Base-by-base conservation (phyloP, 2,329 filamentous ascomycete species). In the Pseudopyrenochaeta lycopersici region DNA sequence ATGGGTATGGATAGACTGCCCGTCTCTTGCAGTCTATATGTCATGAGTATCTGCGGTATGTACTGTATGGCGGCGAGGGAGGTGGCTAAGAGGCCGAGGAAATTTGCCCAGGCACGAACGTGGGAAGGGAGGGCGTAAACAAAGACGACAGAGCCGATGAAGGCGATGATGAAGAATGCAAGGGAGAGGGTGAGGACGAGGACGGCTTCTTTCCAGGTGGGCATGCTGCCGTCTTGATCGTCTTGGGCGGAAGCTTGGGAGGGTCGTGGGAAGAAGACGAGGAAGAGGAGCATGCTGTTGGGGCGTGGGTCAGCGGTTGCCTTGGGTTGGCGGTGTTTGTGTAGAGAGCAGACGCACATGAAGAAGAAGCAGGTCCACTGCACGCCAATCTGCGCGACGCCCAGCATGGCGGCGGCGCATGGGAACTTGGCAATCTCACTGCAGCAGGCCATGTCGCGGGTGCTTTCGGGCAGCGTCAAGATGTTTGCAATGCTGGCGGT, bases 1-100 rank as follows among this genome's bases (percentile, higher is more conserved):
- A 97, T 98, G 4, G 92, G 89, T 51, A 99, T 95, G 69, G 92
- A 97, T 66, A 99, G 79, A 73, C 92, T 97, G 49, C 92, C 92
- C 1, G 96, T 90, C 66, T 93, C 89, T 72, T 94, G 90, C 52
- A 97, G 81, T 46, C 82, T 85, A 78, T 91, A 96, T 0, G 95
- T 99, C 46, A 90, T 97, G 79, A 88, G 92, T 60, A 99, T 96
- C 77, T 99, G 95, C 0, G 95, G 95, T 14, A 99, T 81, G 76
- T 98, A 99, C 77, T 99, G 95, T 18, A 98, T 84, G 0, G 86
- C 89, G 0, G 95, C 91, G 4, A 99, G 85, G 1, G 86, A 77
- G 0, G 91, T 90, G 15, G 91, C 88, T 73, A 91, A 85, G 54
- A 97, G 80, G 1, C 95, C 95, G 10, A 97, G 84, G 59, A 90